Percentiles rank a stretch among this genome's conserved stretches.
phyloP scores from a whole-genome alignment of 192 early-diverging fungal species.

The Chytriomyces sp. region DNA sequence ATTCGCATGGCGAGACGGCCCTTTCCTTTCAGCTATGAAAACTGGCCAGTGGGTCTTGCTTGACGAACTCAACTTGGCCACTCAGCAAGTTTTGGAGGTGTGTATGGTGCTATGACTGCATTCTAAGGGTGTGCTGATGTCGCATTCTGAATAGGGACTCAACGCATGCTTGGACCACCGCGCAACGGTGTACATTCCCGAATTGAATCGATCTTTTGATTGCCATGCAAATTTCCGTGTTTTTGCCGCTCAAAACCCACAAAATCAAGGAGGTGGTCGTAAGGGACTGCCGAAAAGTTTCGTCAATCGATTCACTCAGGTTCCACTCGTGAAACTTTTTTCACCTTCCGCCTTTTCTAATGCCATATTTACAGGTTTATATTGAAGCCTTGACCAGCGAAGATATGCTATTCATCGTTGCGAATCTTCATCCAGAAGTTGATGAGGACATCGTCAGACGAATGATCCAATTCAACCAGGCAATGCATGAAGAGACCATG shows the following conservation, averaged over 20 bases:
- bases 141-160: constrained; percentile 68
- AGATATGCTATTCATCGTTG: constrained; percentile 83
- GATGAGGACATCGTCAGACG: constrained; percentile 37
- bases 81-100: constrained; percentile 92
- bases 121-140: constrained; percentile 75
- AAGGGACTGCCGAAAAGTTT: constrained; percentile 98
- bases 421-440: constrained; percentile 48
- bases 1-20: constrained; percentile 98
- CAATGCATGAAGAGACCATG: constrained; percentile 87
- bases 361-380: constrained; percentile 70
- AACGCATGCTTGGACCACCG: constrained; percentile 99
- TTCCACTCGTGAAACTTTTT: background rate
- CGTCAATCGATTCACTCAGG: constrained; percentile 89
- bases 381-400: constrained; percentile 77
- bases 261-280: constrained; percentile 94
- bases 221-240: constrained; percentile 84
- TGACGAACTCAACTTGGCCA: constrained; percentile 98
- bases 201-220: constrained; percentile 86
- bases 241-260: constrained; percentile 97
- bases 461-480: constrained; percentile 84
- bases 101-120: constrained; percentile 79
- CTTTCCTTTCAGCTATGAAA: constrained; percentile 95
- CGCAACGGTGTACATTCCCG: constrained; percentile 92
- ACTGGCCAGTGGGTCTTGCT: constrained; percentile 95
- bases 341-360: constrained; percentile 21